Conservation (phyloP, 2,329 filamentous ascomycete genomes). For the Helminthosporium solani region DNA sequence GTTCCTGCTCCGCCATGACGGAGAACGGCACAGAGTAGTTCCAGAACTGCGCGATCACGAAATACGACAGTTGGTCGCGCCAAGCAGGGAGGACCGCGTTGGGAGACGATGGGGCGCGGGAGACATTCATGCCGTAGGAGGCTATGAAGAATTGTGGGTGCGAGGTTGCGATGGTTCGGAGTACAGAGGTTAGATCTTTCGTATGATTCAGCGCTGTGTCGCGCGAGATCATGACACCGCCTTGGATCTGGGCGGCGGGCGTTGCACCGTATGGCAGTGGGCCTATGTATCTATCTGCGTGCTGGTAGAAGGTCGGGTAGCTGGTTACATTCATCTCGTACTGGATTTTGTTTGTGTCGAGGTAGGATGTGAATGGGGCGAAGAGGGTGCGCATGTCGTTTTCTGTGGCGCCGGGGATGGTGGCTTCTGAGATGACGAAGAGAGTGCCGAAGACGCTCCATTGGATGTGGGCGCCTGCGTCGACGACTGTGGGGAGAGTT, state of each 20-base stretch:
- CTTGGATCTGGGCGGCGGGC: conserved; percentile 8
- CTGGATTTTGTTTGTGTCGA: conserved; percentile 19
- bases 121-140: conserved; percentile 8
- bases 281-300: conserved; percentile 17
- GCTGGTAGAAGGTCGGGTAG: conserved; percentile 24
- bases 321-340: conserved; percentile 22
- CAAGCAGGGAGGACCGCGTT: conserved; percentile 20
- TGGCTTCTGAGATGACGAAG: conserved; percentile 8
- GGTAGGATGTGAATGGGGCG: conserved; percentile 21
- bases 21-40: conserved; percentile 7
- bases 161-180: conserved; percentile 6
- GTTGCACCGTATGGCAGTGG: conserved; percentile 15
- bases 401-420: conserved; percentile 10
- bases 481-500: conserved; percentile 4
- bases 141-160: conserved; percentile 5
- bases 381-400: conserved; percentile 12
- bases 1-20: conserved; percentile 4
- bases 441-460: conserved; percentile 3
- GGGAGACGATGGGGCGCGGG: conserved; percentile 1
- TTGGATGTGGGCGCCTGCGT: conserved; percentile 12
- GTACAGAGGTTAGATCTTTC: not conserved
- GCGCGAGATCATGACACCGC: conserved; percentile 12
- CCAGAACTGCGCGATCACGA: conserved; percentile 9
- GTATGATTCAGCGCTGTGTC: not conserved
- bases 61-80: conserved; percentile 12